phyloP scores from a whole-genome alignment of 768 basidiomycete species.

The Collybia sordida region DNA sequence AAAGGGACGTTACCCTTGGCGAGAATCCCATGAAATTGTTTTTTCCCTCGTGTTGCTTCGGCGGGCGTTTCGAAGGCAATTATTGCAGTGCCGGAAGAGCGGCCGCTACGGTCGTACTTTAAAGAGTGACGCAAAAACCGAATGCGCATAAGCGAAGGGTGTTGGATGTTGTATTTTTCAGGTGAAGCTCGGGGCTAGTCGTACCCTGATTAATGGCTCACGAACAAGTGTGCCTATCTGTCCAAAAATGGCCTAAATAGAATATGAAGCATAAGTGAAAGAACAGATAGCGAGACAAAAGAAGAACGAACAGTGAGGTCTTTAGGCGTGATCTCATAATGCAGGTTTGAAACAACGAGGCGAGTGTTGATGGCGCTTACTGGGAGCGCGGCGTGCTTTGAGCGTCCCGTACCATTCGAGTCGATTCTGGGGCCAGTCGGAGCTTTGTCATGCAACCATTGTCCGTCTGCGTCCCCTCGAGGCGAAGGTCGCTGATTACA shows the following conservation, averaged over 20 bases:
- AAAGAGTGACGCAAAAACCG: constrained; percentile 32
- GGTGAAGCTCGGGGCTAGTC: constrained; percentile 67
- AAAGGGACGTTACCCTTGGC: constrained; percentile 69
- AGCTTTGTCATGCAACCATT: constrained; percentile 79
- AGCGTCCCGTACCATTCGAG: constrained; percentile 21
- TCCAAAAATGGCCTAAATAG: constrained; percentile 83
- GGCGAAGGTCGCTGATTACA: constrained; percentile 50
- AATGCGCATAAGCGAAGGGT: constrained; percentile 36
- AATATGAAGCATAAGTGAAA: constrained; percentile 5
- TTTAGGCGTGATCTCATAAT: constrained; percentile 89
- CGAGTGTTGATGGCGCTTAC: constrained; percentile 41
- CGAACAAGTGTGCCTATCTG: constrained; percentile 90
- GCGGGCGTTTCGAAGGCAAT: constrained; percentile 75
- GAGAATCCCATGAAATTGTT: constrained; percentile 81
- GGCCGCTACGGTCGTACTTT: constrained; percentile 95
- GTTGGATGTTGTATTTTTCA: constrained; percentile 57
- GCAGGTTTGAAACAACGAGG: constrained; percentile 82
- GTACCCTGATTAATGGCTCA: constrained; percentile 95
- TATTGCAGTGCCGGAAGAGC: constrained; percentile 81
- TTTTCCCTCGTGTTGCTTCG: constrained; percentile 83
- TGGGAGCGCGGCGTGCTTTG: constrained; percentile 20
- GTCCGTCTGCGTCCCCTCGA: constrained; percentile 53
- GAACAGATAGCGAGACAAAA: neutral
- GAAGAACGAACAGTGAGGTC: constrained; percentile 75
- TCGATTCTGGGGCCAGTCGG: constrained; percentile 40